These are phyloP conservation scores for Claviceps citrina DNA, from an alignment of 2,329 filamentous ascomycete species.

Conservation along the genomic window DNA sequence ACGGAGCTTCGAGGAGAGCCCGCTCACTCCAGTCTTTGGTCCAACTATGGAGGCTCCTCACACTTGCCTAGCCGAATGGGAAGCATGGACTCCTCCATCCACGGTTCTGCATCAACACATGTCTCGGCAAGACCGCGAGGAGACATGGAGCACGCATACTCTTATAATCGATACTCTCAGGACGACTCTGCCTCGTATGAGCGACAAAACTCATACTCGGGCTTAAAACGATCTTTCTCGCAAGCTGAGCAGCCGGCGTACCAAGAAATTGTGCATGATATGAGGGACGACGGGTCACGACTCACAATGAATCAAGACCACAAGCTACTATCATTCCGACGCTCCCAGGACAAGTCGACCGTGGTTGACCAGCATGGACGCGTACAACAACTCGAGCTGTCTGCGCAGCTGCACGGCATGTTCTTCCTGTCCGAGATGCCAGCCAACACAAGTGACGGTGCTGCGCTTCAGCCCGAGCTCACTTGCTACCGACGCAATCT, in stretches of 20 bases:
- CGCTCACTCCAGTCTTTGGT: constrained; percentile 41
- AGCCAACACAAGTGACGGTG: constrained; percentile 42
- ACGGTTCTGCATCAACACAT: constrained; percentile 24
- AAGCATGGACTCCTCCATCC: constrained; percentile 34
- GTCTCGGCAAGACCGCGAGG: constrained; percentile 32
- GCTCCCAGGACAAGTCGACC: constrained; percentile 42
- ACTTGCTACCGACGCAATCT: constrained; percentile 93
- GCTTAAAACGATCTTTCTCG: constrained; percentile 42
- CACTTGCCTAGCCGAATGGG: constrained; percentile 37
- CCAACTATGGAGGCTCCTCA: constrained; percentile 39
- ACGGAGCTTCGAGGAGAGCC: constrained; percentile 47
- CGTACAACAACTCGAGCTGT: constrained; percentile 45
- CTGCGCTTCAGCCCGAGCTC: constrained; percentile 57
- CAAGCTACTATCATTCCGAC: constrained; percentile 43
- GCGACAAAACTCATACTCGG: constrained; percentile 36
- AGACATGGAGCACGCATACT: constrained; percentile 35
- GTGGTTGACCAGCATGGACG: constrained; percentile 44
- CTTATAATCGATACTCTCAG: constrained; percentile 38
- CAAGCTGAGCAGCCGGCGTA: constrained; percentile 40
- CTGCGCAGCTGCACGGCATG: constrained; percentile 73
- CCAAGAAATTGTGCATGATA: constrained; percentile 45
- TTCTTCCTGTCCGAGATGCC: constrained; percentile 76
- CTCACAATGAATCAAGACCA: constrained; percentile 44
- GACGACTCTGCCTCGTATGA: constrained; percentile 41
- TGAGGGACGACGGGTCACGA: constrained; percentile 42